These are phyloP conservation scores for Alternaria sp. DNA, from an alignment of 2,329 filamentous ascomycete species.

Conservation along the genomic window DNA sequence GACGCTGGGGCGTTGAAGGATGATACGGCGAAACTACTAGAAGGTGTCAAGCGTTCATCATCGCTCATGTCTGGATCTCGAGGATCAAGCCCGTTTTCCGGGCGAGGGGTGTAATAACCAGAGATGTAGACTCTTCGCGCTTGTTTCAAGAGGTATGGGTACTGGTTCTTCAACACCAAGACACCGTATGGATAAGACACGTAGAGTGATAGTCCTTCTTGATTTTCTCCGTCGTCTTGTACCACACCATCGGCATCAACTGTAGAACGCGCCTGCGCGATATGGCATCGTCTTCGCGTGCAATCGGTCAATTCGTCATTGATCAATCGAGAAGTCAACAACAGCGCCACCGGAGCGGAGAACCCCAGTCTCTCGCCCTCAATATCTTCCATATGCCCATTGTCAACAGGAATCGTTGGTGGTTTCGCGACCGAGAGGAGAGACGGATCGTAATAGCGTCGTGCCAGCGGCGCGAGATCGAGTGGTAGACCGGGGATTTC, in stretches of 20 bases:
- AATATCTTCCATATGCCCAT: constrained; percentile 11
- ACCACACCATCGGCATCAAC: constrained; percentile 4
- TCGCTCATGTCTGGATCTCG: constrained; percentile 15
- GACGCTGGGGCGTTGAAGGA: constrained; percentile 16
- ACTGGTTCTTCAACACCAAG: constrained; percentile 49
- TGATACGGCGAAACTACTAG: constrained; percentile 22
- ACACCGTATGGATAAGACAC: constrained; percentile 54
- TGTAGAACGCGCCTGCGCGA: constrained; percentile 21
- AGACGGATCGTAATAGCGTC: constrained; percentile 40
- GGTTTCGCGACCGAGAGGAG: constrained; percentile 44
- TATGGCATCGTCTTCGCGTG: constrained; percentile 28
- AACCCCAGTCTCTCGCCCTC: constrained; percentile 24
- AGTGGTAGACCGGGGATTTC: constrained; percentile 50
- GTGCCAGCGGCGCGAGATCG: constrained; percentile 46
- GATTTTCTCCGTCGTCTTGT: constrained; percentile 15
- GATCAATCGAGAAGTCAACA: constrained; percentile 44
- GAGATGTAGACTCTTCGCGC: constrained; percentile 52
- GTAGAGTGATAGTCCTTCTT: constrained; percentile 50
- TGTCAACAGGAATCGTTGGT: constrained; percentile 29
- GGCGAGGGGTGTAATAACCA: constrained; percentile 45
- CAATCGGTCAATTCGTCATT: constrained; percentile 49
- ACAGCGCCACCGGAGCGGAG: constrained; percentile 36
- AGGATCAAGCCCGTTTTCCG: constrained; percentile 2
- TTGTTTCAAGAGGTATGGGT: constrained; percentile 52
- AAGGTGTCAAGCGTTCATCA: constrained; percentile 23